Evolutionary conservation across 139 green algal genomes (phyloP), one percentile per base, ranked within the genome.

Genomic region (Pleodorina starrii): DNA sequence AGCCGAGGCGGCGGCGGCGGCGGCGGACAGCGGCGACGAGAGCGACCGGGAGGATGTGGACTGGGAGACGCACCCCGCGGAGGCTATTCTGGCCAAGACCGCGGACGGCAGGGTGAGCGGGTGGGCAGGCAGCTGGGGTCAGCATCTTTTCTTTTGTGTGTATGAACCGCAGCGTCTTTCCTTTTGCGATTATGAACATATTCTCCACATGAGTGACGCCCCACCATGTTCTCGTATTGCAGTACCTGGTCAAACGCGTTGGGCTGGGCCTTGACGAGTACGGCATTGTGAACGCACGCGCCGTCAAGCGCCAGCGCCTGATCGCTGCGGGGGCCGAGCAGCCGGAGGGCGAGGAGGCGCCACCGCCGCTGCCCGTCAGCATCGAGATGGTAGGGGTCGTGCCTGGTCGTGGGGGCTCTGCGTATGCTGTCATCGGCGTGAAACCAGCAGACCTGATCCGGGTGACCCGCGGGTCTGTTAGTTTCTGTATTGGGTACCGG

Each of bases 21-120:
- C 21, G n/a, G 82, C 32, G 44, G 81, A 87, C 21, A 48, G 44
- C 6, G 19, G n/a, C 29, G 66, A 79, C 44, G 82, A 79, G 44
- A 79, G 66, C 19, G 82, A 88, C 68, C 82, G 82, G 0, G 82
- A 80, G 66, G 46, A 79, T 9, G 82, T 88, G 82, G 82, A 88
- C 82, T 88, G 82, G 82, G 82, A 88, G 82, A 43, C 44, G 32
- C 63, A 88, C 82, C 82, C 82, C 4, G 82, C 82, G 21, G 82
- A 71, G 82, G 44, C 63, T n/a, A 88, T 88, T 35, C 66, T 88
- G n/a, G 35, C 44, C 19, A 68, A 69, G 66, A 88, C 82, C 9
- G 35, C 44, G 32, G 44, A 79, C 46, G 82, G 82, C 40, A 68
- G 36, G 81, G 60, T 87, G 44, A 16, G 81, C 66, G 74, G 23